These are phyloP conservation scores for Metschnikowia lachancei DNA, from an alignment of 805 yeast genomes.

Conservation along the genomic window DNA sequence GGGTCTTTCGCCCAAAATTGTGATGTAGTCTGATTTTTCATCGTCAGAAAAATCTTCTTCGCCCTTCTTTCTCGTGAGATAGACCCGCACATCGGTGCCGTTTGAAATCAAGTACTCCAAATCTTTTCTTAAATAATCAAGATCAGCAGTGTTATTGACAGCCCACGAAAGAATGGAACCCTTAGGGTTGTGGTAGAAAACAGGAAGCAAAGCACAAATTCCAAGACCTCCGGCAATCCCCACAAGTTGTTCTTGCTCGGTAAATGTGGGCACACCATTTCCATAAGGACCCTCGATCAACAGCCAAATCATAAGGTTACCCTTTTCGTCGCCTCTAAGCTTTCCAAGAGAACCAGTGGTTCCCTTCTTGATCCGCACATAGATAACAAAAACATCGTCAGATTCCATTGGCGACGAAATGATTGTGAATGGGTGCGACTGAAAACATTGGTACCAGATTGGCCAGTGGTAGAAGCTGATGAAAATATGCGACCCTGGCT, in stretches of 20 bases:
- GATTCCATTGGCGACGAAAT: constrained; percentile 18
- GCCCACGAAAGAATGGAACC: constrained; percentile 18
- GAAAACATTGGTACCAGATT: constrained; percentile 20
- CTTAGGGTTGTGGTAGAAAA: constrained; percentile 8
- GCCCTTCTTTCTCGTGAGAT: constrained; percentile 7
- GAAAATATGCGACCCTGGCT: constrained; percentile 17
- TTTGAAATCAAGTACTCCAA: constrained; percentile 10
- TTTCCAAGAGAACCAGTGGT: constrained; percentile 13
- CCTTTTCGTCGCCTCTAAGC: constrained; percentile 17
- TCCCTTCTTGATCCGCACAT: constrained; percentile 19
- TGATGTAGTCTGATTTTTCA: constrained; percentile 12
- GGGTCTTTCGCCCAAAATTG: constrained; percentile 14
- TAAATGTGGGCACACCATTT: constrained; percentile 11
- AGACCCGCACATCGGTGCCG: constrained; percentile 18
- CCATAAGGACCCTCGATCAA: constrained; percentile 23
- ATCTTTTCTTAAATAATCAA: constrained; percentile 12
- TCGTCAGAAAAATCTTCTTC: constrained; percentile 14
- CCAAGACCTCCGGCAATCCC: constrained; percentile 22
- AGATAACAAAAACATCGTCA: constrained; percentile 12
- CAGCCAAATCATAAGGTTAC: constrained; percentile 16
- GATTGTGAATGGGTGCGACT: constrained; percentile 20
- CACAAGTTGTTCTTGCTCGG: constrained; percentile 13
- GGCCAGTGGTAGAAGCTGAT: constrained; percentile 20
- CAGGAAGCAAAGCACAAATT: constrained; percentile 17
- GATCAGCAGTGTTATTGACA: constrained; percentile 15